phyloP scores from a whole-genome alignment of 208 protist genomes.

The Trypanosoma platydactyli region DNA sequence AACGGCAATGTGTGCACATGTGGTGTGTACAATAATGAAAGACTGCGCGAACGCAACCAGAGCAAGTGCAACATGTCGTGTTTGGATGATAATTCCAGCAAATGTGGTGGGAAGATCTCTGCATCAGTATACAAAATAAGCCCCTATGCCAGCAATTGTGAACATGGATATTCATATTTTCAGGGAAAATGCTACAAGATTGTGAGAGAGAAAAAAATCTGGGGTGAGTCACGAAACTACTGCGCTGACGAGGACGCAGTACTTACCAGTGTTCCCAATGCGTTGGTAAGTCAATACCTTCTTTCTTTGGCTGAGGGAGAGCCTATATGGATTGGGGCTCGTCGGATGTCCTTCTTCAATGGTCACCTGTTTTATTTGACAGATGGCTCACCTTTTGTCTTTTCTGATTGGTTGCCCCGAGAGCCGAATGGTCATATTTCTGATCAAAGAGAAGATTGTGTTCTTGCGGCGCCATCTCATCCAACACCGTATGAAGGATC shows the following conservation, averaged over 20 bases:
- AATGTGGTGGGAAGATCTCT: conserved; percentile 4
- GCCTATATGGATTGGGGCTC: not conserved
- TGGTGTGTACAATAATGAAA: conserved; percentile 19
- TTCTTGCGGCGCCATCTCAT: not conserved
- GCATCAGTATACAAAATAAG: conserved; percentile 7
- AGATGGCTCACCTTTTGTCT: not conserved
- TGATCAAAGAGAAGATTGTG: not conserved
- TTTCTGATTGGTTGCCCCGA: conserved; percentile 4
- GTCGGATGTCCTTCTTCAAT: not conserved
- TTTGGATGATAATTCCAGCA: not conserved
- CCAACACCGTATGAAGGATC: conserved; percentile 16
- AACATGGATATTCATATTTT: conserved; percentile 6
- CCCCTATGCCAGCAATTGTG: conserved; percentile 2
- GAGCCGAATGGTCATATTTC: not conserved
- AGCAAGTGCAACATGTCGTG: conserved; percentile 1
- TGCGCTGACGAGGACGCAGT: not conserved
- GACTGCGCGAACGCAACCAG: not conserved
- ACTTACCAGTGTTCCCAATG: conserved; percentile 1
- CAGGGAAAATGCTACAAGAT: conserved; percentile 1
- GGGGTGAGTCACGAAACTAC: not conserved
- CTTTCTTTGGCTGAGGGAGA: conserved; percentile 1
- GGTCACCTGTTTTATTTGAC: conserved; percentile 3
- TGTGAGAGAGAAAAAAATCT: not conserved
- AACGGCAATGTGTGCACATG: conserved; percentile 13
- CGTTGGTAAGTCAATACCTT: not conserved